phyloP scores from a whole-genome alignment of 1,284 basidiomycete species.

The Austroboletus novae-zelandiae region DNA sequence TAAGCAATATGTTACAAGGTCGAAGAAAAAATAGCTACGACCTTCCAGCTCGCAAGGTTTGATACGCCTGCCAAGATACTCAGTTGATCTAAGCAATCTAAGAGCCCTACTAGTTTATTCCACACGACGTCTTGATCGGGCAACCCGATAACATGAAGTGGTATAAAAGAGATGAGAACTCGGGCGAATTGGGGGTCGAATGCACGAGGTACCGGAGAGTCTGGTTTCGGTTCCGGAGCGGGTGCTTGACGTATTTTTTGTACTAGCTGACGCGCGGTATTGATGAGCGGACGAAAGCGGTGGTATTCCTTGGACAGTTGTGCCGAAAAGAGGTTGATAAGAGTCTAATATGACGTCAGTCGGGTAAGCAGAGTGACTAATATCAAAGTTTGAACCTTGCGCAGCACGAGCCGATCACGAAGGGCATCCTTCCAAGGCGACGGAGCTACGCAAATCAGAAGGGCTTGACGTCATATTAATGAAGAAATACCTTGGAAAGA shows the following conservation, averaged over 20 bases:
- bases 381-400: constrained; percentile 45
- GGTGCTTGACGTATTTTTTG: constrained; percentile 16
- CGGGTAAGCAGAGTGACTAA: background rate
- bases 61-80: constrained; percentile 44
- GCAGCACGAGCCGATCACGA: constrained; percentile 51
- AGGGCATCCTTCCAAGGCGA: constrained; percentile 48
- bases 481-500: constrained; percentile 39
- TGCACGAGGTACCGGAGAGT: constrained; percentile 51
- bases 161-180: constrained; percentile 70
- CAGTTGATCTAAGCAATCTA: constrained; percentile 60
- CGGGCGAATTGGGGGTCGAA: constrained; percentile 74
- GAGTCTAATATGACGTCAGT: constrained; percentile 16
- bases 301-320: constrained; percentile 28
- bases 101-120: constrained; percentile 45
- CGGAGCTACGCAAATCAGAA: constrained; percentile 32
- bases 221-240: constrained; percentile 37
- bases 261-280: constrained; percentile 21
- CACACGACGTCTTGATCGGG: constrained; percentile 53
- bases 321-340: constrained; percentile 49
- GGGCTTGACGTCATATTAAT: background rate
- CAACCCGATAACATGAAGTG: constrained; percentile 60
- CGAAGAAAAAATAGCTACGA: constrained; percentile 20
- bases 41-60: constrained; percentile 62
- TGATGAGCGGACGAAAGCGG: constrained; percentile 15
- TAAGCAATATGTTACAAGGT: constrained; percentile 1